Base-by-base conservation (phyloP, 2,329 filamentous ascomycete genomes). In the Stagonosporopsis chrysanthemi region DNA sequence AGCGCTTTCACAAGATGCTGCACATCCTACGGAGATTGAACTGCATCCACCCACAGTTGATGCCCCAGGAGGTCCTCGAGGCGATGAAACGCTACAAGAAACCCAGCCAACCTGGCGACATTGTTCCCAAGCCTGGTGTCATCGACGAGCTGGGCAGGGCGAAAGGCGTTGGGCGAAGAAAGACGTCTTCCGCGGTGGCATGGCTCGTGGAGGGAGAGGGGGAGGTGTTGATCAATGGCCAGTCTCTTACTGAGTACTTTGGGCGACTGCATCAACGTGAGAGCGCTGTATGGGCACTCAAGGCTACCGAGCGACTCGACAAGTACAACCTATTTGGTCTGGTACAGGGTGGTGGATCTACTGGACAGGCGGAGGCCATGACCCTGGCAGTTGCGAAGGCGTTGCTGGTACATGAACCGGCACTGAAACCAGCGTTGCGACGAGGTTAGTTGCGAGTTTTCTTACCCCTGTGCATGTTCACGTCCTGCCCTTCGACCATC, bases 321-420 rank as follows among this genome's bases (percentile, higher is more conserved):
- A 98, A 97, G 78, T 99, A 99, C 82, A 99, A 99, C 72, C 87
- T 97, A 3, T 99, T 92, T 88, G 93, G 89, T 50, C 79, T 90
- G 46, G 91, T 92, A 3, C 83, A 85, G 57, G 95, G 95, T 53
- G 95, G 95, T 65, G 95, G 95, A 68, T 90, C 90, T 44, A 99
- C 95, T 46, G 95, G 95, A 2, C 96, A 99, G 79, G 94, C 95
- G 7, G 95, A 99, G 79, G 93, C 95, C 31, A 85, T 98, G 70
- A 96, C 94, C 39, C 79, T 99, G 78, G 95, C 91, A 19, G 85
- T 98, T 73, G 90, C 90, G 54, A 95, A 94, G 78, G 94, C 91
- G 22, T 80, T 99, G 75, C 76, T 96, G 76, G 88, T 91, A 63
- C 95, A 99, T 75, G 95, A 99, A 80, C 95, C 96, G 50, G 90